Evolutionary conservation across 495 filamentous ascomycete genomes (phyloP), one percentile per base, ranked within the genome.

Genomic region (Aspergillus bridgeri): DNA sequence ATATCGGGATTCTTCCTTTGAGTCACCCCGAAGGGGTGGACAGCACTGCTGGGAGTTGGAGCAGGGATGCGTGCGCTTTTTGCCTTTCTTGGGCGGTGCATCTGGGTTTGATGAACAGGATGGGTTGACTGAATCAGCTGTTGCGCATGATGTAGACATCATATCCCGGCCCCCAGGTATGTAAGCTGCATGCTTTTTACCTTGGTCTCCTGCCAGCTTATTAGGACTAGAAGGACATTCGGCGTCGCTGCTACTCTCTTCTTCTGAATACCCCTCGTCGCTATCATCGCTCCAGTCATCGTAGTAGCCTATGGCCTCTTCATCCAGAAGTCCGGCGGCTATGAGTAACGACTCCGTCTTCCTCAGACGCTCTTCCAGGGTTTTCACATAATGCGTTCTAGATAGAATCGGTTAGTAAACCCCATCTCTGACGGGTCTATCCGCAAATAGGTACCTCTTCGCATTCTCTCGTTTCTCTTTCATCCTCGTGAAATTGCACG

Each of bases 311-410:
- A 86, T 83, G 57, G 88, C 86, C 17, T 91, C 87, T 46, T 91
- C 88, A 48, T 82, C 83, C 22, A 96, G 74, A 21, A 97, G 73
- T 69, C 93, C 93, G 46, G 91, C 92, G 43, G 96, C 76, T 66
- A 85, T 84, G 53, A 98, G 79, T 51, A 98, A 68, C 50, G 85
- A 85, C 75, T 98, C 94, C 83, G 96, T 93, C 54, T 87, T 84
- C 27, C 82, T 86, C 17, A 98, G 75, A 18, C 94, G 86, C 63
- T 95, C 95, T 76, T 98, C 93, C 45, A 98, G 77, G 8, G 87
- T 86, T 64, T 92, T 89, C 57, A 96, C 94, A 75, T 98, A 97
- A 68, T 97, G 93, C 47, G 90, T 90, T 54, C 88, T 91, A 48
- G 9, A 22, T 5, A n/a, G n/a, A 42, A 18, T 22, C 18, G n/a